Percentiles rank a stretch among this genome's conserved stretches.
phyloP scores from a whole-genome alignment of 2,329 filamentous ascomycete species.

The Immersiporthe knoxdaviesiana region DNA sequence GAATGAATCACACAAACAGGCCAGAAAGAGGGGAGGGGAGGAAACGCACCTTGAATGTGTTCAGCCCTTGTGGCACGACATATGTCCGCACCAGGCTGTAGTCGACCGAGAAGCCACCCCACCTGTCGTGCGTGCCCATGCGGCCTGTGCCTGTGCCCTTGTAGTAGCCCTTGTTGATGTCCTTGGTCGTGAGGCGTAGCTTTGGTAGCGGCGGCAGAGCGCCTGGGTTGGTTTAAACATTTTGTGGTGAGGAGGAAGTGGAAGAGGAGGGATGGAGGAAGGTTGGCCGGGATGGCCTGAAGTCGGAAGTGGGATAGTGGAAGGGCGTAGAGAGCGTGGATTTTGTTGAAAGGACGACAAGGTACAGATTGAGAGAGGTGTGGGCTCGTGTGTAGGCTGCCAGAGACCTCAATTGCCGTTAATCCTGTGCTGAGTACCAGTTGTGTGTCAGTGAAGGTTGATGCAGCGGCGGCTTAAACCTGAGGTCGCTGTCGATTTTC shows the following conservation, averaged over 20 bases:
- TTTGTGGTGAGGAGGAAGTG: conserved; percentile 34
- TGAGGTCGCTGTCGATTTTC: conserved; percentile 14
- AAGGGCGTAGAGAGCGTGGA: not conserved
- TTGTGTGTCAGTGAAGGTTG: not conserved
- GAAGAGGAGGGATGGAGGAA: not conserved
- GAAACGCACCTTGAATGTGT: conserved; percentile 69
- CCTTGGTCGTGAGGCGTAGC: conserved; percentile 85
- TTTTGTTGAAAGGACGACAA: not conserved
- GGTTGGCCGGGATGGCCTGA: not conserved
- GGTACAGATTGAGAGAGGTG: not conserved
- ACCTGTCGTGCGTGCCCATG: conserved; percentile 82
- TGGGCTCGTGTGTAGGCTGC: not conserved
- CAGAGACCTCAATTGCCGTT: not conserved
- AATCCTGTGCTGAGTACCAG: not conserved
- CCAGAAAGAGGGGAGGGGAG: not conserved
- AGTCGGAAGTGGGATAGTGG: not conserved
- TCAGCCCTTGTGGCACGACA: conserved; percentile 72
- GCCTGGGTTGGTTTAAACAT: conserved; percentile 68
- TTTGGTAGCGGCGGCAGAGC: conserved; percentile 72
- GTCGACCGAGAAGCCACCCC: conserved; percentile 83
- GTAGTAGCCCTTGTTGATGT: conserved; percentile 93
- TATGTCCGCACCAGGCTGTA: conserved; percentile 90
- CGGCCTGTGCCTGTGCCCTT: conserved; percentile 90
- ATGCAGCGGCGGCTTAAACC: not conserved
- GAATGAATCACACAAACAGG: not conserved